Conservation (phyloP, 2,329 filamentous ascomycete genomes). For the Xylaria sp. region DNA sequence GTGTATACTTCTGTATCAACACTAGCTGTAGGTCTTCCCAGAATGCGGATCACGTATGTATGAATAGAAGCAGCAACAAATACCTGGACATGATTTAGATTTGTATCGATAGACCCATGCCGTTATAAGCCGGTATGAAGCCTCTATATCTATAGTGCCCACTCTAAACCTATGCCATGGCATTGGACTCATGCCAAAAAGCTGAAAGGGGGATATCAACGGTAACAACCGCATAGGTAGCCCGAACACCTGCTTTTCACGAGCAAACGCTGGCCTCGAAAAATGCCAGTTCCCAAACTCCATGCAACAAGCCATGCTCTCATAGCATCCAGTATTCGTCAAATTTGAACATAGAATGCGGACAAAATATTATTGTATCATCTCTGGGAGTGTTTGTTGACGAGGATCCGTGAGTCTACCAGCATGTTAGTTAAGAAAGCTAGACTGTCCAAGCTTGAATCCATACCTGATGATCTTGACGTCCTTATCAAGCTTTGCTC, state of each 20-base stretch:
- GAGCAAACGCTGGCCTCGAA: conserved; percentile 11
- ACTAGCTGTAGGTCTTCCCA: neutral
- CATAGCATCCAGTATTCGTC: neutral
- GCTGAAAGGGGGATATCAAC: conserved; percentile 4
- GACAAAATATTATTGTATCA: conserved; percentile 36
- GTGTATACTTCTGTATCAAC: conserved; percentile 26
- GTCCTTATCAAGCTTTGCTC: conserved; percentile 69
- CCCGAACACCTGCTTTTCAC: conserved; percentile 7
- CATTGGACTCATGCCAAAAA: conserved; percentile 2
- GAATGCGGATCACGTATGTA: conserved; percentile 2
- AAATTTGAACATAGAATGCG: conserved; percentile 16
- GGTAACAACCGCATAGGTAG: conserved; percentile 7
- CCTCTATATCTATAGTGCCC: conserved; percentile 22
- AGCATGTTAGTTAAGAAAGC: conserved; percentile 41
- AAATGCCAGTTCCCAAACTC: conserved; percentile 22
- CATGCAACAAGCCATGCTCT: conserved; percentile 15
- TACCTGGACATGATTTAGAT: neutral
- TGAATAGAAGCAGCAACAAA: neutral
- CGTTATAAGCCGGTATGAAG: conserved; percentile 2
- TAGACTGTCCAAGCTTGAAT: conserved; percentile 5
- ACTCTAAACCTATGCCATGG: conserved; percentile 13
- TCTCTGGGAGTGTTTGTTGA: conserved; percentile 59
- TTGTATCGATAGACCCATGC: conserved; percentile 9
- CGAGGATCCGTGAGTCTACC: conserved; percentile 68
- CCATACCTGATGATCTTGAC: conserved; percentile 79